These are phyloP conservation scores for Neurospora crassa DNA, from an alignment of 2,329 filamentous ascomycete species.

Conservation along the genomic window DNA sequence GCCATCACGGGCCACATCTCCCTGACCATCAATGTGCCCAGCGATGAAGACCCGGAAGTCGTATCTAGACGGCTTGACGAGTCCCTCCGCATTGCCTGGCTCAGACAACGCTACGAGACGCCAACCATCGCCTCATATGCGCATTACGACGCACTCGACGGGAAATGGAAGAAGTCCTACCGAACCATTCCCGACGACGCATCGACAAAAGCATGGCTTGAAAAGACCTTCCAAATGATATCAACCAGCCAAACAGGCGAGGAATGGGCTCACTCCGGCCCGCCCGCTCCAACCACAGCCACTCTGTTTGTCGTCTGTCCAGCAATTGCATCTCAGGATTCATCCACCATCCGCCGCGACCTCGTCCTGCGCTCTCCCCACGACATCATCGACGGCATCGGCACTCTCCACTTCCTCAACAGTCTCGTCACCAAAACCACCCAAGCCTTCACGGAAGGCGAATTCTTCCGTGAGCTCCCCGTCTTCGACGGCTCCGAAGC, in stretches of 20 bases:
- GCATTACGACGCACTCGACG: slow-evolving; percentile 9
- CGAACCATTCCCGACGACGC: slow-evolving; percentile 4
- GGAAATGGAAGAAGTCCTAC: slow-evolving; percentile 23
- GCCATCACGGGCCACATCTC: slow-evolving; percentile 31
- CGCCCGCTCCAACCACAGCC: slow-evolving; percentile 22
- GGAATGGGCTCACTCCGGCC: slow-evolving; percentile 27
- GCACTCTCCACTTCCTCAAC: slow-evolving; percentile 26
- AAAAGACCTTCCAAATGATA: slow-evolving; percentile 22
- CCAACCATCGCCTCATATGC: slow-evolving; percentile 25
- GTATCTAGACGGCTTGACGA: slow-evolving; percentile 15
- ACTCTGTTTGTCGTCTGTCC: slow-evolving; percentile 25
- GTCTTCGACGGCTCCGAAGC: slow-evolving; percentile 15
- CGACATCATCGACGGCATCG: slow-evolving; percentile 31
- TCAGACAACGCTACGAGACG: slow-evolving; percentile 23
- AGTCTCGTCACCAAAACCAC: slow-evolving; percentile 20
- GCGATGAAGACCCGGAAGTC: slow-evolving; percentile 5
- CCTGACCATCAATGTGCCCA: slow-evolving; percentile 10
- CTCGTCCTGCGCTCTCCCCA: slow-evolving; percentile 28
- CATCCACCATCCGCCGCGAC: slow-evolving; percentile 18
- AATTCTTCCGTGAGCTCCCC: slow-evolving; percentile 7
- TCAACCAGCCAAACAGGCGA: slow-evolving; percentile 17
- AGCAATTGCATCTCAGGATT: neutral
- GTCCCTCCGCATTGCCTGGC: slow-evolving; percentile 26
- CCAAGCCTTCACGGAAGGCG: slow-evolving; percentile 13
- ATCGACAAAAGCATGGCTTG: slow-evolving; percentile 19